Percentiles rank a stretch among this genome's conserved stretches.
Evolutionary conservation across 306 rosid species (phyloP).

Genomic region (Casuarina glauca): DNA sequence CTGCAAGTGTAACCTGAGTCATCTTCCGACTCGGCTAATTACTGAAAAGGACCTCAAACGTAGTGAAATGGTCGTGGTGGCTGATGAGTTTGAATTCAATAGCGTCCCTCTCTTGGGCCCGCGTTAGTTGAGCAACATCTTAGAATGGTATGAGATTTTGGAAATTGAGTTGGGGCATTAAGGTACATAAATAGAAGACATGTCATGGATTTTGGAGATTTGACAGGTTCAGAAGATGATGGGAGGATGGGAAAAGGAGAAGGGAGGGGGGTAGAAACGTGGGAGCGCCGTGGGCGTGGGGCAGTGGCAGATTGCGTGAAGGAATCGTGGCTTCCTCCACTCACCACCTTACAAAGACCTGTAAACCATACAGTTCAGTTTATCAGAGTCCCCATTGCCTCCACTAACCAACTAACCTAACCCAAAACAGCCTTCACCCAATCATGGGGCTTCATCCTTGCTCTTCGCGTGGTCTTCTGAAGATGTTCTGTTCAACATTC

Average conservation of each 20-base stretch:
- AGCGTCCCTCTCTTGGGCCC: too few species aligned
- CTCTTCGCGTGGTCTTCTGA: too few species aligned
- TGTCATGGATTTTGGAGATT: not conserved
- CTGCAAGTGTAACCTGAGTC: not conserved
- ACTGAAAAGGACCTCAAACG: not conserved
- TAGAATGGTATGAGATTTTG: too few species aligned
- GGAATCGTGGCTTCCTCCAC: constrained; percentile 20
- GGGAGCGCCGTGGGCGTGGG: constrained; percentile 1
- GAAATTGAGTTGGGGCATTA: too few species aligned
- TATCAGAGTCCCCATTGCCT: not conserved
- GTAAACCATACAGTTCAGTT: not conserved
- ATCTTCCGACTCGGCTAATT: not conserved
- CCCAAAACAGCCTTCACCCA: not conserved
- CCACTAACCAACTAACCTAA: constrained; percentile 5
- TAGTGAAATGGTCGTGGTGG: too few species aligned
- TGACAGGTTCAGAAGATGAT: not conserved
- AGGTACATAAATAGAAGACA: too few species aligned
- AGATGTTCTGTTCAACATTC: too few species aligned
- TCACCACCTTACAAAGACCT: not conserved
- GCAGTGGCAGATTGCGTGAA: constrained; percentile 27
- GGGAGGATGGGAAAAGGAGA: not conserved
- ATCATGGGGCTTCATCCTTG: too few species aligned
- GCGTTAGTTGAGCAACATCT: not conserved
- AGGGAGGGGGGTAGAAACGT: not conserved
- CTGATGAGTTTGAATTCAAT: too few species aligned